phyloP scores from a whole-genome alignment of 176 grass and related monocot genomes.

The Chloris gayana region DNA sequence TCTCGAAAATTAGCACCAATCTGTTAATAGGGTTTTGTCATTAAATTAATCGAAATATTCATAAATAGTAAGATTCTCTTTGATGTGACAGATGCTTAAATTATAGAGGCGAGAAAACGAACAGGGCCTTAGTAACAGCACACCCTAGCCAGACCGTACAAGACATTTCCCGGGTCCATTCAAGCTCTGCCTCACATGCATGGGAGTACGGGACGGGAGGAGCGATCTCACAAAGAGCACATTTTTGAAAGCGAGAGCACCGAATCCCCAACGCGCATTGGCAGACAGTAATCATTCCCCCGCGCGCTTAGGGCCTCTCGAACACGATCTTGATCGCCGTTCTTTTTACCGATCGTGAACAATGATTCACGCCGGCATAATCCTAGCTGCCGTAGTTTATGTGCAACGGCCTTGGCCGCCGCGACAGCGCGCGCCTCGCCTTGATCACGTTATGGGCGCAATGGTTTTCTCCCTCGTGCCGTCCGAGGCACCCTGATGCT shows the following conservation, averaged over 20 bases:
- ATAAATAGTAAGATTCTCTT: no score
- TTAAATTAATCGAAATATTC: no score
- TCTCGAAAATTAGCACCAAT: no score
- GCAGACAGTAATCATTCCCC: conserved; percentile 43
- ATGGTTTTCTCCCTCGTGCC: conserved; percentile 30
- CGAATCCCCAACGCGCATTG: conserved; percentile 40
- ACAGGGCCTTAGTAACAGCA: no score
- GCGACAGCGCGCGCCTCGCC: conserved; percentile 2
- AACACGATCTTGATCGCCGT: conserved; percentile 45
- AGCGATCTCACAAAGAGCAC: neutral
- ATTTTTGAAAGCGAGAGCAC: neutral
- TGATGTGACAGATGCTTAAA: no score
- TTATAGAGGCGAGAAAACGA: no score
- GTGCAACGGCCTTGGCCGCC: conserved; percentile 34
- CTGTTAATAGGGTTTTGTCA: no score
- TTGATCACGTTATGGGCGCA: conserved; percentile 45
- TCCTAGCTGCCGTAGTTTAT: neutral
- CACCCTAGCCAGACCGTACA: no score
- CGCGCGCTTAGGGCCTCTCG: neutral
- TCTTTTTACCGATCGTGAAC: conserved; percentile 20
- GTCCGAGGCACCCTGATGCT: conserved; percentile 25
- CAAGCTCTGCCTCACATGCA: no score
- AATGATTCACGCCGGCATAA: conserved; percentile 22
- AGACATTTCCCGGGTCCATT: no score
- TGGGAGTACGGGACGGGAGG: no score